Percentiles rank a stretch among this genome's conserved stretches.
phyloP scores from a whole-genome alignment of 352 stramenopile genomes.

The Phytophthora agathidicida region DNA sequence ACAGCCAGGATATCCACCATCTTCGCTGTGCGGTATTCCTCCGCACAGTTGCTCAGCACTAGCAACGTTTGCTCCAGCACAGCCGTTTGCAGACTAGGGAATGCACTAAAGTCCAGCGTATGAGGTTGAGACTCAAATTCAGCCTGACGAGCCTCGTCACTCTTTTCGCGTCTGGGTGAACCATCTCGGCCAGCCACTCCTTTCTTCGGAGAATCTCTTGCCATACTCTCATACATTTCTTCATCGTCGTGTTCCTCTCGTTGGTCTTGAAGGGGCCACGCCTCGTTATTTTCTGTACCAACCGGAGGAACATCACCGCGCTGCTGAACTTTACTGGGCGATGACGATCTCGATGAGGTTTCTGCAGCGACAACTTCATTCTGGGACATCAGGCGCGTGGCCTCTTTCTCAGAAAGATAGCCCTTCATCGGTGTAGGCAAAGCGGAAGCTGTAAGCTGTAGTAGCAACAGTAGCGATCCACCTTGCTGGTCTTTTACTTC shows the following conservation, averaged over 20 bases:
- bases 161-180: constrained; percentile 16
- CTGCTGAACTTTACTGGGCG: neutral
- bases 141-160: constrained; percentile 22
- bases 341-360: neutral
- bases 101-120: constrained; percentile 61
- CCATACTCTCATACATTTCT: constrained; percentile 28
- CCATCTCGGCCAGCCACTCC: constrained; percentile 4
- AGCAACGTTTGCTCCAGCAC: constrained; percentile 75
- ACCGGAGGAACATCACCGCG: neutral
- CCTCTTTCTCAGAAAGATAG: constrained; percentile 52
- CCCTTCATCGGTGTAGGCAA: constrained; percentile 44
- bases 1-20: constrained; percentile 57
- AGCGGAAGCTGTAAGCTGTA: constrained; percentile 53
- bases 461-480: constrained; percentile 44
- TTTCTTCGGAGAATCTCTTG: constrained; percentile 22
- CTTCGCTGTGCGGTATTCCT: constrained; percentile 45
- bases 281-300: constrained; percentile 5
- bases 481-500: constrained; percentile 22
- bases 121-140: constrained; percentile 14
- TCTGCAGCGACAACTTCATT: neutral
- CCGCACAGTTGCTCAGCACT: constrained; percentile 71
- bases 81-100: constrained; percentile 56
- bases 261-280: neutral
- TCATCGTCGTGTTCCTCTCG: constrained; percentile 19
- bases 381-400: constrained; percentile 12